Base-by-base conservation (phyloP, 768 basidiomycete species). In the Amanita rubescens region DNA sequence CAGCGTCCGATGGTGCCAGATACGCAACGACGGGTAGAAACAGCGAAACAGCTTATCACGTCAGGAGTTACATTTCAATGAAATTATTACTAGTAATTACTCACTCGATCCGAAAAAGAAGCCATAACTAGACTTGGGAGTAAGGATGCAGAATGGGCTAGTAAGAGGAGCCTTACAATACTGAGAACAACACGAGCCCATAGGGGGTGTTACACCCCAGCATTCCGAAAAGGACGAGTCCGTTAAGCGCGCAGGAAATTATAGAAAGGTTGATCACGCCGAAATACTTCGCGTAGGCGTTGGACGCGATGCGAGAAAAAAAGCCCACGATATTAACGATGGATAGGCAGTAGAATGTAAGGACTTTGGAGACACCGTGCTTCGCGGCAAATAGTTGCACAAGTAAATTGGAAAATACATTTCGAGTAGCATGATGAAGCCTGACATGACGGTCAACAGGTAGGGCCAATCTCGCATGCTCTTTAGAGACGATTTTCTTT, bases 391-490 rank as follows among this genome's bases (percentile, higher is more conserved):
- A 55, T 8, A 55, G 49, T 33, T 55, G 55, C 24, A 55, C 55
- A 43, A 51, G 27, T 43, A 55, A 17, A 51, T n/a, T 11, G 55
- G 55, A 24, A 55, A 55, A 37, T 55, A 55, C 15, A 35, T 51
- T 19, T 20, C 55, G 30, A 55, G 42, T 15, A 48, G 38, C 1
- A 37, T 27, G 14, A 51, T 35, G 24, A 55, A 55, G 14, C 38
- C 42, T 4, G 45, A 42, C 8, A 45, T 37, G 39, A 35, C 30
- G 7, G 17, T 35, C 49, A 55, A 38, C 33, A 55, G 6, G 24
- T 55, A 55, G 15, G 55, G 55, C 55, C 55, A 51, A 32, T 55
- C 49, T 3, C 30, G 55, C 39, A 55, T 42, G 34, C 33, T 33
- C 20, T 38, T 44, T 20, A 37, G 11, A 5, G 43, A 43, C 11